Conservation (phyloP, 768 basidiomycete species). For the Calocera cornea region DNA sequence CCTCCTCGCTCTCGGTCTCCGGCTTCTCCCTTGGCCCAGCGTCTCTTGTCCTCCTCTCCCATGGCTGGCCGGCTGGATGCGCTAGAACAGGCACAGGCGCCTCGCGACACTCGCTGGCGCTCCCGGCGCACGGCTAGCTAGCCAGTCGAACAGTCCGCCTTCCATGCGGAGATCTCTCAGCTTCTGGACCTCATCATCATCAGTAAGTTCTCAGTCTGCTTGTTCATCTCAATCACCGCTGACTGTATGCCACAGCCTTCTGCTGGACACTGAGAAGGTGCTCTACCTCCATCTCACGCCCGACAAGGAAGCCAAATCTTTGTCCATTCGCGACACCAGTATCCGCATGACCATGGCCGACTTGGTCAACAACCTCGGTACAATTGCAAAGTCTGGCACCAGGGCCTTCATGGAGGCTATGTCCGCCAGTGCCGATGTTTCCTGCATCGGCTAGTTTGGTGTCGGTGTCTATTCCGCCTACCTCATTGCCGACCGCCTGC, state of each 20-base stretch:
- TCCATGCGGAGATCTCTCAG: conserved; percentile 99
- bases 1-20: too few species aligned
- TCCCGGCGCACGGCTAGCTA: too few species aligned
- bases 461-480: conserved; percentile 99
- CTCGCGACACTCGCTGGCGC: too few species aligned
- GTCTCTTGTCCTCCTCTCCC: too few species aligned
- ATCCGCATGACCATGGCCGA: conserved; percentile 99
- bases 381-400: conserved; percentile 88
- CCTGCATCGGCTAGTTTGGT: conserved; percentile 98
- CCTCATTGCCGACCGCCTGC: conserved; percentile 96
- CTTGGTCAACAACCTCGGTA: conserved; percentile 97
- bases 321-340: conserved; percentile 88
- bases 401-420: conserved; percentile 99
- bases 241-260: conserved; percentile 96
- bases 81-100: too few species aligned
- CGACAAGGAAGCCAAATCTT: conserved; percentile 88
- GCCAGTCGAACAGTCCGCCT: conserved; percentile 86
- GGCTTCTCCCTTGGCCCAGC: too few species aligned
- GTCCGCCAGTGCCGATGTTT: conserved; percentile 37
- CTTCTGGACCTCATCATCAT: conserved; percentile 98
- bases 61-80: too few species aligned
- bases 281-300: conserved; percentile 88
- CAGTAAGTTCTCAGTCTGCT: conserved; percentile 29
- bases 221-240: conserved; percentile 83
- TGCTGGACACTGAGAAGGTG: conserved; percentile 81